Evolutionary conservation across 169 alveolate species (phyloP), one percentile per base, ranked within the genome.

Genomic region (Plasmodium billcollinsi): DNA sequence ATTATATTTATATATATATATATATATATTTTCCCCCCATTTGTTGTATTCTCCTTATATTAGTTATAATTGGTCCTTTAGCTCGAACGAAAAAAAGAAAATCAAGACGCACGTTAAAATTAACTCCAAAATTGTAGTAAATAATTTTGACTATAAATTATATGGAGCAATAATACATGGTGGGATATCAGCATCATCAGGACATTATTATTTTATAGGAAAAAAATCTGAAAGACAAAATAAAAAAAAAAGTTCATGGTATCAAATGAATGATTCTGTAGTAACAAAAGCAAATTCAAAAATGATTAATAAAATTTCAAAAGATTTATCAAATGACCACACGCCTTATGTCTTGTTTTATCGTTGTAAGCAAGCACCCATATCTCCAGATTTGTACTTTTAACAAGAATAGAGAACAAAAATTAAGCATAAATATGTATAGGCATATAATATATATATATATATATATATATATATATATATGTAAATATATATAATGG

Each of bases 181-280:
- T 39, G 97, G 97, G 3, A 58, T 70, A 45, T 73, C 95, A 18
- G 89, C 97, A 7, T 71, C 94, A 33, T 90, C 95, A 2, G 97
- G 97, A 20, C 97, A 95, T 72, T 95, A 95, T 89, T 95, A 95
- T 90, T 94, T 92, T 75, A 80, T 95, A 8, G 97, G 97, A 15
- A 72, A 95, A 14, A 91, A 94, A 52, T 92, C 96, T 6, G 97
- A 95, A 70, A 3, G 67, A 33, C 39, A 63, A 11, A 47, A 63
- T 26, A 58, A 73, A 21, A 43, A 29, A 7, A 15, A 24, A 52
- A 76, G 71, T 50, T 45, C 65, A 33, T 94, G 96, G 96, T 85
- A 94, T 66, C 74, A 89, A 56, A 80, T 91, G 72, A 95, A 94
- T 59, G 96, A 94, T 45, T 92, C 96, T 1, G 69, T 39, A 29